Conservation (phyloP, 148 eudicot species). For the Nyssa sinensis region DNA sequence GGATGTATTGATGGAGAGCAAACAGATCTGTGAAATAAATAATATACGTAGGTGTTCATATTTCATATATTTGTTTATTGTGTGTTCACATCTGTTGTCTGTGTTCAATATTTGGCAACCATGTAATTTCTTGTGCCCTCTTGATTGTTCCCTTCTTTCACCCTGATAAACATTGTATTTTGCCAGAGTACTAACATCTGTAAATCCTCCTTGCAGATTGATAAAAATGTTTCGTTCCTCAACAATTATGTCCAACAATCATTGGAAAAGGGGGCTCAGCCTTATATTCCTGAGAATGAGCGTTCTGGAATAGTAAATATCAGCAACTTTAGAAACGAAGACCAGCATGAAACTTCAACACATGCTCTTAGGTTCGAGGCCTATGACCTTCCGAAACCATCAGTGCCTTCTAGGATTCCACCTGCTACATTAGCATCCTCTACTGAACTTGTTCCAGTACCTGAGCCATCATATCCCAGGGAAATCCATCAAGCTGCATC, state of each 20-base stretch:
- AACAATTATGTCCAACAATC: conserved; percentile 63
- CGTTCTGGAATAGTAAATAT: conserved; percentile 55
- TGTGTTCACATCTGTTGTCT: not conserved
- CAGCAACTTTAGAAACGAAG: conserved; percentile 50
- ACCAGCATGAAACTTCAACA: conserved; percentile 51
- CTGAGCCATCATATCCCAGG: conserved; percentile 51
- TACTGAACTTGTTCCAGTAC: conserved; percentile 71
- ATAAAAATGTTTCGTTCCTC: conserved; percentile 70
- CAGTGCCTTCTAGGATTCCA: conserved; percentile 34
- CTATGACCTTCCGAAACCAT: conserved; percentile 84
- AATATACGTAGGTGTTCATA: too few species aligned
- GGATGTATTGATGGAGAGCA: too few species aligned
- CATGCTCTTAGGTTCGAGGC: conserved; percentile 95
- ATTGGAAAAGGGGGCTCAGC: conserved; percentile 83
- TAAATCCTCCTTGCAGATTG: conserved; percentile 57
- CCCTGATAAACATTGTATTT: not conserved
- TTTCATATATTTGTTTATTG: not conserved
- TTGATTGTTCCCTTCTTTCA: not conserved
- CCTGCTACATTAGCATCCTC: conserved; percentile 47
- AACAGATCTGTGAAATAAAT: too few species aligned
- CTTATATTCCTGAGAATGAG: conserved; percentile 76
- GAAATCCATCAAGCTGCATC: conserved; percentile 41
- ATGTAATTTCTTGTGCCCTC: not conserved
- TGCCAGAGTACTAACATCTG: conserved; percentile 6
- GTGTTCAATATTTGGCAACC: not conserved